Evolutionary conservation across 257 asterid species (phyloP).

Genomic region (Solanum commersonii): DNA sequence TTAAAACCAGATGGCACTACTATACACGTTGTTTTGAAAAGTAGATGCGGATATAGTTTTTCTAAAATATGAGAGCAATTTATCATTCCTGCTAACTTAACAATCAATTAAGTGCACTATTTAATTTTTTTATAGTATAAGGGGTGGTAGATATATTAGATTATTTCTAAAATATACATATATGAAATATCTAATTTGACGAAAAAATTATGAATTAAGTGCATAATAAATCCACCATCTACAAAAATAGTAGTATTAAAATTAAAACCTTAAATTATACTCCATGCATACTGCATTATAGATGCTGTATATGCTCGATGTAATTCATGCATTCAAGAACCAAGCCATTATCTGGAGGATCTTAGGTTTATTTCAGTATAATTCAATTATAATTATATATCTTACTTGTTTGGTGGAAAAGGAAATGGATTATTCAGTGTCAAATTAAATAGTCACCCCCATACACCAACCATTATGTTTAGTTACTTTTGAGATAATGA

Average conservation of each 20-base stretch:
- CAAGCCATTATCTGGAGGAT: too few relatives aligned
- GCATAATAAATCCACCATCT: too few relatives aligned
- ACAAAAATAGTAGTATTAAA: too few relatives aligned
- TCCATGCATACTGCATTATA: too few relatives aligned
- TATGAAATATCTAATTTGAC: neutral
- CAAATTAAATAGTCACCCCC: neutral
- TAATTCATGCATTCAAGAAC: too few relatives aligned
- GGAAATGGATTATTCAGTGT: neutral
- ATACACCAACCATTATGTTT: neutral
- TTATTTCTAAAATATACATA: neutral
- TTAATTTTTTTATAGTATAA: neutral
- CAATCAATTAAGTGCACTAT: neutral
- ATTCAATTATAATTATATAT: too few relatives aligned
- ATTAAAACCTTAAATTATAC: too few relatives aligned
- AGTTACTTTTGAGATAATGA: neutral
- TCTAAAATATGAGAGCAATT: neutral
- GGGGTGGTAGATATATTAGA: neutral
- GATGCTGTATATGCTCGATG: too few relatives aligned
- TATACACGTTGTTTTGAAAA: neutral
- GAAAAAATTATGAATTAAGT: neutral
- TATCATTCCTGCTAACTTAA: neutral
- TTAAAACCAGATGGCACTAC: neutral
- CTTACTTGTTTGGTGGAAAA: too few relatives aligned
- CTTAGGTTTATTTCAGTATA: too few relatives aligned
- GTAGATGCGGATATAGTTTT: neutral